Percentiles rank a stretch among this genome's conserved stretches.
Evolutionary conservation across 805 yeast genomes (phyloP).

Genomic region (Vanderwaltozyma verrucispora): DNA sequence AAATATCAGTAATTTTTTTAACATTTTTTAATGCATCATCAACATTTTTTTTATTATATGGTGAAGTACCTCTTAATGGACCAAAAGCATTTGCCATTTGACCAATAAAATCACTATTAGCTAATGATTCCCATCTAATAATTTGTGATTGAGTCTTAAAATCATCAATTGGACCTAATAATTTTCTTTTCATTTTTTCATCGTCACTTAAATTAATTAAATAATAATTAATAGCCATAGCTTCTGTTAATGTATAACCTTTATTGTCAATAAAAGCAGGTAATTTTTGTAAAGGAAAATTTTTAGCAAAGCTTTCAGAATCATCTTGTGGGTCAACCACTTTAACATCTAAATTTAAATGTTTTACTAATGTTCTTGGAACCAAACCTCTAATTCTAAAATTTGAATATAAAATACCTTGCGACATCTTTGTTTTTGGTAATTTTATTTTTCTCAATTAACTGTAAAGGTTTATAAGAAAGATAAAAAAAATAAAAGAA

Average conservation of each 20-base stretch:
- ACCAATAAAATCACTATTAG: slow-evolving; percentile 55
- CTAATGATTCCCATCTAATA: slow-evolving; percentile 68
- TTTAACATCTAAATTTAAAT: slow-evolving; percentile 49
- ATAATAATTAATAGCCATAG: slow-evolving; percentile 53
- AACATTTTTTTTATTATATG: slow-evolving; percentile 67
- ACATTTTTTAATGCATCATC: slow-evolving; percentile 35
- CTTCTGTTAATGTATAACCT: slow-evolving; percentile 64
- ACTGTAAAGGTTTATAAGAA: too few species aligned
- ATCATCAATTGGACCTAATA: slow-evolving; percentile 40
- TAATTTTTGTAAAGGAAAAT: slow-evolving; percentile 55
- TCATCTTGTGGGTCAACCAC: slow-evolving; percentile 28
- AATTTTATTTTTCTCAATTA: too few species aligned
- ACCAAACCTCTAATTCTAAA: slow-evolving; percentile 33
- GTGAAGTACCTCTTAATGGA: slow-evolving; percentile 52
- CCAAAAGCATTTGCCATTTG: slow-evolving; percentile 40
- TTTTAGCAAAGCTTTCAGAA: slow-evolving; percentile 33
- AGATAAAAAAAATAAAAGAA: too few species aligned
- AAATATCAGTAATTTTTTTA: slow-evolving; percentile 32
- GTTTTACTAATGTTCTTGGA: slow-evolving; percentile 45
- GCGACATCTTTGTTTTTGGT: slow-evolving; percentile 43
- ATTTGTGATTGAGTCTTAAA: slow-evolving; percentile 31
- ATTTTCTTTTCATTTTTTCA: slow-evolving; percentile 30
- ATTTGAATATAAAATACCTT: slow-evolving; percentile 50
- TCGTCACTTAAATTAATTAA: slow-evolving; percentile 28
- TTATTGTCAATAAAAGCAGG: slow-evolving; percentile 65